Percentiles rank a stretch among this genome's conserved stretches.
Conservation (phyloP, 2,329 filamentous ascomycete species). For the Calcarisporium arbuscula region DNA sequence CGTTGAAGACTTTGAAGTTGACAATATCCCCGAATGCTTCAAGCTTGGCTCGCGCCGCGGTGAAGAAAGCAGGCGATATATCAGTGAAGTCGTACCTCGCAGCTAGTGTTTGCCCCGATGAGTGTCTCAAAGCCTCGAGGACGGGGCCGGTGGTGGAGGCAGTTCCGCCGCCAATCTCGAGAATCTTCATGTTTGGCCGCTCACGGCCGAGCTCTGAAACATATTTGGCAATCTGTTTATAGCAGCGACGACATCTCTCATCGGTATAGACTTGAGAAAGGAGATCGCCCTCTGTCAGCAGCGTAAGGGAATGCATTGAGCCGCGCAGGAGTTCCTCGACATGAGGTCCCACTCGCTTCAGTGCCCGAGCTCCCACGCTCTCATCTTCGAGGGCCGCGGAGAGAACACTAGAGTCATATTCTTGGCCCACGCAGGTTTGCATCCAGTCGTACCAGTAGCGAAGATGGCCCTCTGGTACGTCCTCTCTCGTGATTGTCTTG, state of each 20-base stretch:
- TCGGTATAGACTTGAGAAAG: not conserved
- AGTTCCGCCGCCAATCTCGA: slow-evolving; percentile 31
- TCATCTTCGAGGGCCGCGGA: not conserved
- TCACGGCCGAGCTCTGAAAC: no score
- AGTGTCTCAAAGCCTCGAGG: slow-evolving; percentile 12
- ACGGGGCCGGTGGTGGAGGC: slow-evolving; percentile 22
- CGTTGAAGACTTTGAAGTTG: slow-evolving; percentile 27
- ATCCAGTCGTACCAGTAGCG: not conserved
- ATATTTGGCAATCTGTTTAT: not conserved
- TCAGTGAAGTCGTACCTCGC: slow-evolving; percentile 30
- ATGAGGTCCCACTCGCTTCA: not conserved
- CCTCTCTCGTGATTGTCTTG: not conserved
- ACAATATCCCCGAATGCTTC: slow-evolving; percentile 16
- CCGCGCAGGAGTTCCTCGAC: not conserved
- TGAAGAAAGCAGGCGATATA: slow-evolving; percentile 31
- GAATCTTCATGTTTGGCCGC: no score
- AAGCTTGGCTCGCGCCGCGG: slow-evolving; percentile 19
- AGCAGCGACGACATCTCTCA: not conserved
- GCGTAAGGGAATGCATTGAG: not conserved
- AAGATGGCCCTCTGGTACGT: not conserved
- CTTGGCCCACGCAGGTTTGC: not conserved
- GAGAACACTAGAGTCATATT: not conserved
- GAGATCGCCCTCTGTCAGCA: not conserved
- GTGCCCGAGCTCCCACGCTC: not conserved
- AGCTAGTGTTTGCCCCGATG: not conserved